These are phyloP conservation scores for Colletotrichum musae DNA, from an alignment of 2,329 filamentous ascomycete genomes.

Conservation along the genomic window DNA sequence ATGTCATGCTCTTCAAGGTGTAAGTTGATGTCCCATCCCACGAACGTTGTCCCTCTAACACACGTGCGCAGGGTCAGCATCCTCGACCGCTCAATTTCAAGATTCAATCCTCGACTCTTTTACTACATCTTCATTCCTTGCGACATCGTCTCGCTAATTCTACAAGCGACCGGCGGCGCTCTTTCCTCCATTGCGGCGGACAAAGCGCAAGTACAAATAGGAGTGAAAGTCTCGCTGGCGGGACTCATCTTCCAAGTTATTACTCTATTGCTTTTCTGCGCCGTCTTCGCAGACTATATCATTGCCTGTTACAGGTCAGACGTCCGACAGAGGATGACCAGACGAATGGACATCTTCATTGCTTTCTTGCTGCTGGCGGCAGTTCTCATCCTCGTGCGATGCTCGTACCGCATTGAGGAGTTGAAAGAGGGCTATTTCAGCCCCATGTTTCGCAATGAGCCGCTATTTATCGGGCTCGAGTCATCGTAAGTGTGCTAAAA, in stretches of 20 bases:
- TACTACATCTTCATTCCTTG: constrained; percentile 61
- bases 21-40: not conserved
- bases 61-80: constrained; percentile 45
- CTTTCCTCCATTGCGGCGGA: constrained; percentile 51
- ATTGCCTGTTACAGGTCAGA: constrained; percentile 44
- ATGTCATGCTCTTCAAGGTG: constrained; percentile 44
- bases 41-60: constrained; percentile 40
- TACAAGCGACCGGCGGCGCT: constrained; percentile 68
- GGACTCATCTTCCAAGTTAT: constrained; percentile 67
- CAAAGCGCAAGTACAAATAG: constrained; percentile 47
- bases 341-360: constrained; percentile 63
- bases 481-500: constrained; percentile 45
- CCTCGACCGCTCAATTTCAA: constrained; percentile 45
- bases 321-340: constrained; percentile 47
- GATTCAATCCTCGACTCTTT: constrained; percentile 49
- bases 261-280: constrained; percentile 62
- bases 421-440: constrained; percentile 69
- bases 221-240: constrained; percentile 64
- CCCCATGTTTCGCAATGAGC: constrained; percentile 60
- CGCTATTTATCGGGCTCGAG: constrained; percentile 60
- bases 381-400: constrained; percentile 69
- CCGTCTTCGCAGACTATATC: constrained; percentile 59
- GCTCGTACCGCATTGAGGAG: constrained; percentile 72
- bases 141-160: constrained; percentile 64
- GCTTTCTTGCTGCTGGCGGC: constrained; percentile 64